Percentiles rank a stretch among this genome's conserved stretches.
These are phyloP conservation scores for Thermoascus crustaceus DNA, from an alignment of 2,329 filamentous ascomycete genomes.

Conservation along the genomic window DNA sequence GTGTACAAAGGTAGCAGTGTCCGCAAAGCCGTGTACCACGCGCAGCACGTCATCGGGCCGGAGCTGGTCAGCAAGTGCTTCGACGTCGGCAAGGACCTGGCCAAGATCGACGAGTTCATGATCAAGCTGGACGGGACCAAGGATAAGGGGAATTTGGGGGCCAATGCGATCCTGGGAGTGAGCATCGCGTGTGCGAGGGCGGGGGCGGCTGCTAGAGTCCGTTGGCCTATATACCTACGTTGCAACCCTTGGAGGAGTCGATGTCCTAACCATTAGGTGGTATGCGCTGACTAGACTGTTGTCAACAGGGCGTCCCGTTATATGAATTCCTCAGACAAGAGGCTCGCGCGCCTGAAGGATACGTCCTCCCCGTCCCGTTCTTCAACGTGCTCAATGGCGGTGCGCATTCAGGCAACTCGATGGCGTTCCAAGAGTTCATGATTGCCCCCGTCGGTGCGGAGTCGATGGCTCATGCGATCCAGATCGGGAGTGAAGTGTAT, in stretches of 20 bases:
- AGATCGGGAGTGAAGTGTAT: conserved; percentile 27
- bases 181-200: conserved; percentile 53
- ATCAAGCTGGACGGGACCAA: conserved; percentile 48
- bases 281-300: neutral
- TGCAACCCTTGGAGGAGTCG: no score
- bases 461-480: conserved; percentile 13
- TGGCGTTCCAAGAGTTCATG: conserved; percentile 44
- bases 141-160: conserved; percentile 53
- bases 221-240: no score
- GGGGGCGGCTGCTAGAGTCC: conserved; percentile 45
- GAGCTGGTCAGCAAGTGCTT: conserved; percentile 46
- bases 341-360: conserved; percentile 45
- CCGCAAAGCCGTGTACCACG: conserved; percentile 48
- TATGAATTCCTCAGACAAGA: conserved; percentile 51
- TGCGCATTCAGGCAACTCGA: conserved; percentile 28
- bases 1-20: conserved; percentile 50
- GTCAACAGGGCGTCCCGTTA: conserved; percentile 41
- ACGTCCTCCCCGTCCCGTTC: conserved; percentile 50
- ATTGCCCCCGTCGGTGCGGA: conserved; percentile 9
- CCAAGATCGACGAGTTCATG: conserved; percentile 47
- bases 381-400: conserved; percentile 52
- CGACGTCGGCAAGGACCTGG: conserved; percentile 46
- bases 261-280: no score
- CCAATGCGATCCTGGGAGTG: conserved; percentile 54
- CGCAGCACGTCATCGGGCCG: conserved; percentile 48